These are phyloP conservation scores for Zymoseptoria pseudotritici DNA, from an alignment of 2,329 filamentous ascomycete genomes.

Conservation along the genomic window DNA sequence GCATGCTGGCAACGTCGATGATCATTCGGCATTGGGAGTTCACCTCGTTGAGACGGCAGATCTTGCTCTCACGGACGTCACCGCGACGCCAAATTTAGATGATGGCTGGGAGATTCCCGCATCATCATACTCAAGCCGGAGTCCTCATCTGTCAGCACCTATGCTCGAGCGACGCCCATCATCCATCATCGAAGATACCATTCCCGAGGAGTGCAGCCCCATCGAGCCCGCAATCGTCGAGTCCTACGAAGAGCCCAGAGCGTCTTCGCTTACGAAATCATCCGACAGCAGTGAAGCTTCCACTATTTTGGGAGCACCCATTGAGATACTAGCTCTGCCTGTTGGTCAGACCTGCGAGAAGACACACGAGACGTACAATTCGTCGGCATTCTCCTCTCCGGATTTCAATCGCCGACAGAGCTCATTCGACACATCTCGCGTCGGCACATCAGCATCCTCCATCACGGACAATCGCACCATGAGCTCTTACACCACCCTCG, in stretches of 20 bases:
- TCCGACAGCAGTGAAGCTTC: slow-evolving; percentile 42
- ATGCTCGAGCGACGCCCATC: slow-evolving; percentile 22
- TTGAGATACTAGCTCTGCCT: slow-evolving; percentile 31
- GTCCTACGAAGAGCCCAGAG: slow-evolving; percentile 41
- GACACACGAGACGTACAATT: slow-evolving; percentile 57
- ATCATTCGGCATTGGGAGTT: slow-evolving; percentile 22
- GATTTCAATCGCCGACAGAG: slow-evolving; percentile 55
- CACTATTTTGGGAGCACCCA: slow-evolving; percentile 29
- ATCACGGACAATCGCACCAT: slow-evolving; percentile 62
- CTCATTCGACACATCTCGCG: slow-evolving; percentile 60
- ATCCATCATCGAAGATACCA: slow-evolving; percentile 29
- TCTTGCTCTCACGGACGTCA: background rate
- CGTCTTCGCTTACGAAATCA: slow-evolving; percentile 43
- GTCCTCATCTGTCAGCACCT: slow-evolving; percentile 18
- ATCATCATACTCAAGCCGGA: slow-evolving; percentile 13
- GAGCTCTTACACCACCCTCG: slow-evolving; percentile 63
- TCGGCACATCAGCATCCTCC: slow-evolving; percentile 70
- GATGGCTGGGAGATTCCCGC: slow-evolving; percentile 15
- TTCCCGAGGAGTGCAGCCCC: slow-evolving; percentile 30
- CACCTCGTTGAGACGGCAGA: slow-evolving; percentile 25
- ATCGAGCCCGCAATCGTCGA: slow-evolving; percentile 39
- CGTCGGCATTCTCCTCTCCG: slow-evolving; percentile 56
- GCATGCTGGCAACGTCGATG: slow-evolving; percentile 4
- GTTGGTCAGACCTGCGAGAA: slow-evolving; percentile 45
- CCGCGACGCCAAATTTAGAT: background rate